Conservation (phyloP, 1,284 basidiomycete genomes). For the Omphalotus olearius region DNA sequence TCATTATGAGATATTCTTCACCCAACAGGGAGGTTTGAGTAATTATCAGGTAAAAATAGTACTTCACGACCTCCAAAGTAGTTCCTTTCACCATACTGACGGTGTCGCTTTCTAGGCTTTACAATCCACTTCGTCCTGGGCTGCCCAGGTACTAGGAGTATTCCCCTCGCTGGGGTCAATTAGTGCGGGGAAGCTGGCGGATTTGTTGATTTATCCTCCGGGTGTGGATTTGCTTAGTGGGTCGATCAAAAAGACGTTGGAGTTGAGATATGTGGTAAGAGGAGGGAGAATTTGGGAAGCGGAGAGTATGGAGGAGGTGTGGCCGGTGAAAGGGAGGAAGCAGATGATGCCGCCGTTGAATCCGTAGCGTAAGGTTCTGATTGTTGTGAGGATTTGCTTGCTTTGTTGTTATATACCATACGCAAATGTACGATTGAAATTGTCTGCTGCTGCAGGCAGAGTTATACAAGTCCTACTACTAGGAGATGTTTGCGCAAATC, state of each 20-base stretch:
- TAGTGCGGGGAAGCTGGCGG: conserved; percentile 61
- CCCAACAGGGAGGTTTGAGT: conserved; percentile 51
- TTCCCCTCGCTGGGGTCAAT: conserved; percentile 57
- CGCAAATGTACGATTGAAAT: no score
- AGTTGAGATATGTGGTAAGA: conserved; percentile 52
- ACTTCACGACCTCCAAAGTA: neutral
- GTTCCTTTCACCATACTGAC: no score
- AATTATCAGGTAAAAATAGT: conserved; percentile 40
- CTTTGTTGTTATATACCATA: no score
- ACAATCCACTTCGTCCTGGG: conserved; percentile 61
- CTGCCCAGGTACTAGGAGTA: conserved; percentile 64
- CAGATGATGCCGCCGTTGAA: conserved; percentile 56
- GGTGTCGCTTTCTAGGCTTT: conserved; percentile 41
- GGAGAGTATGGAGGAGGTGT: conserved; percentile 60
- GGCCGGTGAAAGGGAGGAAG: conserved; percentile 59
- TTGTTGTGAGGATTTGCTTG: no score
- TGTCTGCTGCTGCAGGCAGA: no score
- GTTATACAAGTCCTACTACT: no score
- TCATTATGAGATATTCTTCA: conserved; percentile 66
- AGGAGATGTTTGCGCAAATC: no score
- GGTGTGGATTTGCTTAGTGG: conserved; percentile 54
- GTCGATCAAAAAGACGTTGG: conserved; percentile 43
- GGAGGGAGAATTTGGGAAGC: conserved; percentile 70
- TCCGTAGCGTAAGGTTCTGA: conserved; percentile 22
- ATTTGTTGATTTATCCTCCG: conserved; percentile 60